These are phyloP conservation scores for Vigna unguiculata DNA, from an alignment of 306 rosid species.

Conservation along the genomic window DNA sequence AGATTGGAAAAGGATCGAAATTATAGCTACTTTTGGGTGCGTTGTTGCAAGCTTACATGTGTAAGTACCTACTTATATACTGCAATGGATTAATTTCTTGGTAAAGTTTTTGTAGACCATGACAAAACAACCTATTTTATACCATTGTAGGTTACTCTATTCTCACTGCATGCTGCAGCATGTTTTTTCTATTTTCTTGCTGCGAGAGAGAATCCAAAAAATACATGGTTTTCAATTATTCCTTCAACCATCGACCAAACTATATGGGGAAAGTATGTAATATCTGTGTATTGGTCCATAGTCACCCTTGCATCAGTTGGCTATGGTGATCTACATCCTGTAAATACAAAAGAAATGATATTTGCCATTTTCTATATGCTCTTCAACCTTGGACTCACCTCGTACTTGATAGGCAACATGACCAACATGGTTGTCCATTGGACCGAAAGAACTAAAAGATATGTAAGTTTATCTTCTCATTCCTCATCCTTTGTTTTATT, in stretches of 20 bases:
- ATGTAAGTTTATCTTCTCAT: constrained; percentile 57
- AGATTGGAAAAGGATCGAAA: constrained; percentile 81
- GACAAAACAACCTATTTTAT: not conserved
- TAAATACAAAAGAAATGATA: constrained; percentile 62
- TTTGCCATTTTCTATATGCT: constrained; percentile 62
- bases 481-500: not conserved
- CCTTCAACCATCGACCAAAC: not conserved
- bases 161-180: constrained; percentile 67
- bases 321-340: constrained; percentile 90
- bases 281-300: constrained; percentile 77
- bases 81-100: not conserved
- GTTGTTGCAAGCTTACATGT: constrained; percentile 69
- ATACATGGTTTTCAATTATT: constrained; percentile 61
- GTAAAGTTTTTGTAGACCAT: not conserved
- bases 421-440: constrained; percentile 87
- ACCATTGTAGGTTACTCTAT: constrained; percentile 69
- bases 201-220: constrained; percentile 35
- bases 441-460: constrained; percentile 70
- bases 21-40: constrained; percentile 72
- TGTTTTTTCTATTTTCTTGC: constrained; percentile 73
- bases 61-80: constrained; percentile 60
- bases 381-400: constrained; percentile 67
- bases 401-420: constrained; percentile 91
- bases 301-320: constrained; percentile 71
- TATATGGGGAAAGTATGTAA: constrained; percentile 54